phyloP scores from a whole-genome alignment of 2,329 filamentous ascomycete genomes.

The Aspergillus pseudoviridinutans region DNA sequence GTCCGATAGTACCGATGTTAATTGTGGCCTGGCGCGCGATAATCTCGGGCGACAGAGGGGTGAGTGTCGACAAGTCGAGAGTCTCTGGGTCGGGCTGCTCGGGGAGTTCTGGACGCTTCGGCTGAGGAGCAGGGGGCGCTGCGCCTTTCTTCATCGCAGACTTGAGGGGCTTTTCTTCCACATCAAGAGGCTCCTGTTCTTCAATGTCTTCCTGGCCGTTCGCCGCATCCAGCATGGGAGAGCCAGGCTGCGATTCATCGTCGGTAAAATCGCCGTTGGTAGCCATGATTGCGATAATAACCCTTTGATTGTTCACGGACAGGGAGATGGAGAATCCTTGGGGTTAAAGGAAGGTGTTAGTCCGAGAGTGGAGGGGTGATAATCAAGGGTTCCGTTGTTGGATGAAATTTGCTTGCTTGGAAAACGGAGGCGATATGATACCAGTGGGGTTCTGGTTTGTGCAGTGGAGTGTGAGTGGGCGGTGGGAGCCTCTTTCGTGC shows the following conservation, averaged over 20 bases:
- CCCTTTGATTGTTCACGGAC: constrained; percentile 2
- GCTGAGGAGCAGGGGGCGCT: constrained; percentile 48
- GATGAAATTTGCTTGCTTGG: constrained; percentile 33
- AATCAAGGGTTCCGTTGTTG: constrained; percentile 20
- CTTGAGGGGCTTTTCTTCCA: constrained; percentile 68
- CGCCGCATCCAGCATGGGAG: constrained; percentile 45
- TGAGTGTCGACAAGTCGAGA: constrained; percentile 75
- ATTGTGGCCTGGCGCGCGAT: constrained; percentile 97
- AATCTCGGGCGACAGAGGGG: constrained; percentile 88
- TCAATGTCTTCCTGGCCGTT: constrained; percentile 68
- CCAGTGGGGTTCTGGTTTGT: constrained; percentile 35
- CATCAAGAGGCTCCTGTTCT: constrained; percentile 65
- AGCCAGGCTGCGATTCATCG: constrained; percentile 53
- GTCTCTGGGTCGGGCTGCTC: constrained; percentile 91
- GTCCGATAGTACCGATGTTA: constrained; percentile 97
- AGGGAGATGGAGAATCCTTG: constrained; percentile 1
- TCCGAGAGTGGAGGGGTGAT: constrained; percentile 9
- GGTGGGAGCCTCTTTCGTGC: constrained; percentile 18
- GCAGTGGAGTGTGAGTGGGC: constrained; percentile 35
- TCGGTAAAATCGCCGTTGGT: constrained; percentile 54
- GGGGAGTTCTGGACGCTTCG: constrained; percentile 65
- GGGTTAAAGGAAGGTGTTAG: constrained; percentile 3
- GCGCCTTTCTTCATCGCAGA: constrained; percentile 76
- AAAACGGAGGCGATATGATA: constrained; percentile 33
- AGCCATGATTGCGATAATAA: constrained; percentile 46